A percentile compares a stretch with the other conserved stretches of the same genome.
Conservation (phyloP, 2,329 filamentous ascomycete species). For the Madurella mycetomatis region DNA sequence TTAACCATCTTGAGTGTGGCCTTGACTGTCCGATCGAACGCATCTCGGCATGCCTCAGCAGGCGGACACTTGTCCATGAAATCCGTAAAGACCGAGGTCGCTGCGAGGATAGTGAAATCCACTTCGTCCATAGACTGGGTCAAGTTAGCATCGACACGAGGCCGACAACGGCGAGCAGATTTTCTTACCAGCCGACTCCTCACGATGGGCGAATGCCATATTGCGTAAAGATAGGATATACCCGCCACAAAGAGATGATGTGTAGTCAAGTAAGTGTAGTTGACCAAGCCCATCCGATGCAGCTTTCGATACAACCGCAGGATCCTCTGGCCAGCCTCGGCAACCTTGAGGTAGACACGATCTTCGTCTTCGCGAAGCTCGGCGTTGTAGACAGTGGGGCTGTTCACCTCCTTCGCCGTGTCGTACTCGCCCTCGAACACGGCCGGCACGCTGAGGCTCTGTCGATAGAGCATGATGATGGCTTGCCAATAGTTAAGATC, state of each 20-base stretch:
- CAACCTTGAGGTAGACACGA: conserved; percentile 87
- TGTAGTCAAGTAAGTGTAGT: conserved; percentile 92
- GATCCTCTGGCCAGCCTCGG: conserved; percentile 90
- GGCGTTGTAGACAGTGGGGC: conserved; percentile 55
- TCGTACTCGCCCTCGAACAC: conserved; percentile 77
- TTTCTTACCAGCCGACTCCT: conserved; percentile 75
- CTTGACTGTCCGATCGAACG: conserved; percentile 91
- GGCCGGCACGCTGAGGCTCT: conserved; percentile 80
- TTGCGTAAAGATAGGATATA: conserved; percentile 92
- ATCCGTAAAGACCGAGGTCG: conserved; percentile 87
- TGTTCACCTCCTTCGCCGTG: conserved; percentile 60
- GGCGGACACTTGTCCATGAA: conserved; percentile 93
- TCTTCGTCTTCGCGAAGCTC: conserved; percentile 80
- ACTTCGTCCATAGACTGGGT: conserved; percentile 80
- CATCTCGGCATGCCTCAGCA: conserved; percentile 88
- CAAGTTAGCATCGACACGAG: conserved; percentile 27
- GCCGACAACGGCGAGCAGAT: not conserved
- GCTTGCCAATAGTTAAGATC: conserved; percentile 98
- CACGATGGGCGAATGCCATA: conserved; percentile 92
- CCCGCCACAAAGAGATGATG: conserved; percentile 98
- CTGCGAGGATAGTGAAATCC: conserved; percentile 92
- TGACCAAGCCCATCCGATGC: conserved; percentile 82
- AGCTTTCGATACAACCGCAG: conserved; percentile 85
- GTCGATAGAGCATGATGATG: conserved; percentile 90
- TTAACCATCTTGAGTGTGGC: conserved; percentile 94